These are phyloP conservation scores for Xanthoconium purpureum DNA, from an alignment of 768 basidiomycete genomes.

Conservation along the genomic window DNA sequence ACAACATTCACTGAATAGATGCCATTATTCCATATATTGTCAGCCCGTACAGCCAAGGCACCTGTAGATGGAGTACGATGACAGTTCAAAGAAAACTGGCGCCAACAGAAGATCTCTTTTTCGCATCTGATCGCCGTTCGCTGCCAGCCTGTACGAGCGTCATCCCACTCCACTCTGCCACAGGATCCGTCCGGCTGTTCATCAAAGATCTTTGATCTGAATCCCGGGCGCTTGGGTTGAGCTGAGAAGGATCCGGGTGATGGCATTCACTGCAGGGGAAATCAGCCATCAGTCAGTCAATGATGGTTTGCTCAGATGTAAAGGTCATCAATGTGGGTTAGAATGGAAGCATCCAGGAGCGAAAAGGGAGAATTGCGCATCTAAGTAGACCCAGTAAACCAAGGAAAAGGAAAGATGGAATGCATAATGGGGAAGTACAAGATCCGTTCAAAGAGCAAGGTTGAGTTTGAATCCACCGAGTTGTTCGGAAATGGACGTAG, in stretches of 20 bases:
- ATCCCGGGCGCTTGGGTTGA: constrained; percentile 89
- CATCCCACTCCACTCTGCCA: background rate
- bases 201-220: constrained; percentile 72
- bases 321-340: constrained; percentile 11
- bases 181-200: background rate
- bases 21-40: constrained; percentile 2
- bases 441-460: background rate
- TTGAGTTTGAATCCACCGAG: background rate
- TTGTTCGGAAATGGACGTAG: background rate
- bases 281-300: constrained; percentile 10
- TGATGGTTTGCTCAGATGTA: background rate
- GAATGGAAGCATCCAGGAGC: constrained; percentile 4
- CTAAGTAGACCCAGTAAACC: background rate
- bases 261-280: constrained; percentile 55
- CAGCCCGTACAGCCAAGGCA: background rate
- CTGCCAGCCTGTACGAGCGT: constrained; percentile 24
- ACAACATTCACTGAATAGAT: background rate
- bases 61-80: background rate
- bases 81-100: constrained; percentile 1
- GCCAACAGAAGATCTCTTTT: background rate
- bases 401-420: background rate
- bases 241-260: constrained; percentile 80
- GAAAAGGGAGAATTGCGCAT: constrained; percentile 1
- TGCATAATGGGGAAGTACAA: background rate
- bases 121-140: constrained; percentile 20